Evolutionary conservation across 2,329 filamentous ascomycete genomes (phyloP).

Genomic region (Penicillium vulpinum): DNA sequence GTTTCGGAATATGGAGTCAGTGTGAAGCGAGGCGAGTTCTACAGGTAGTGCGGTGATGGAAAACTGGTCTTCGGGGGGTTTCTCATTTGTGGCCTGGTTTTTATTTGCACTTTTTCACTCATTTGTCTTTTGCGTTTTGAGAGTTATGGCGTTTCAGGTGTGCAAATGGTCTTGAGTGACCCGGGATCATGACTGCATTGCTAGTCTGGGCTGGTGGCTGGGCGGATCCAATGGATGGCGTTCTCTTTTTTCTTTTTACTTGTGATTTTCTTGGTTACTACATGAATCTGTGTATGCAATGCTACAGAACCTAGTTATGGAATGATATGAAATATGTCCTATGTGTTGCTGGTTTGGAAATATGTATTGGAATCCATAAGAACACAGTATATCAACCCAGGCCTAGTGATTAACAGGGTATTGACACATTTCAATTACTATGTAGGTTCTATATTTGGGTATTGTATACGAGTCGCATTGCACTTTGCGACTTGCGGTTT

Average conservation of each 20-base stretch:
- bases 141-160: neutral
- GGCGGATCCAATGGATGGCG: constrained; percentile 15
- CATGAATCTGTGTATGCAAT: neutral
- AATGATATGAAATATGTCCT: neutral
- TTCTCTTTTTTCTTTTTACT: constrained; percentile 9
- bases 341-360: neutral
- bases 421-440: neutral
- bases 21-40: constrained; percentile 96
- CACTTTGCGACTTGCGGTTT: neutral
- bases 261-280: neutral
- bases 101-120: neutral
- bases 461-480: neutral
- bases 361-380: neutral
- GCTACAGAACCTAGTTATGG: neutral
- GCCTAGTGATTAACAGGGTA: neutral
- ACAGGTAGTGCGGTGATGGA: constrained; percentile 59
- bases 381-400: neutral
- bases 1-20: constrained; percentile 98
- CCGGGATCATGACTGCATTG: constrained; percentile 11
- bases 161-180: constrained; percentile 1
- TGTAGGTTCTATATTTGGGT: neutral
- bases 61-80: neutral
- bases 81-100: neutral
- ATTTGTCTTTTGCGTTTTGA: constrained; percentile 1
- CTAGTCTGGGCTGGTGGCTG: constrained; percentile 5